Base-by-base conservation (phyloP, 78 protist species). In the Dictyostelium discoideum region DNA sequence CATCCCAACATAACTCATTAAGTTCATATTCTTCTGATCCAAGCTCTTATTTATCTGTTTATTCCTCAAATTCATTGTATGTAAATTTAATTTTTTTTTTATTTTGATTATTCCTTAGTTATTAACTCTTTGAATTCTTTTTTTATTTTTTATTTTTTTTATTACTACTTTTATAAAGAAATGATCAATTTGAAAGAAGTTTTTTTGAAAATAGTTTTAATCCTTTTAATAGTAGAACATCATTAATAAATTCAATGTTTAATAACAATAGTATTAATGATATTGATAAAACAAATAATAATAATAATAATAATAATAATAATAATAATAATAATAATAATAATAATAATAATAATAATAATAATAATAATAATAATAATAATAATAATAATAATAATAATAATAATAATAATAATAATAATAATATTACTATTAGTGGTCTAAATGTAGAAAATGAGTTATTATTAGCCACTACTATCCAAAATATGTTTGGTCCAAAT, bases 11-110 rank as follows among this genome's bases (percentile, higher is more conserved):
- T 39, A 87, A 73, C 3, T 88, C 84, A 40, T n/a, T 54, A 20
- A 67, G 82, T 20, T 88, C 94, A 26, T 87, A 79, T 57, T 88
- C 94, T 57, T 88, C 94, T 9, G 94, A 80, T 54, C 79, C 79
- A 40, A 88, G 94, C 69, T 88, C 94, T 3, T 88, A 88, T 88
- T 26, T 80, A 57, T 88, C 94, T 3, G 94, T 80, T 8, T 72
- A 50, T 14, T 85, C 92, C 8, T 85, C 92, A 29, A 84, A n/a
- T 24, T 88, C 94, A 65, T 40, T 88, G 85, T 39, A 78, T 20
- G 92, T 76, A 32, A 1, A 10, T 26, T 42, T 42, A 42, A 42
- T 5, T 42, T 5, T 5, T 40, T 4, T 0, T 5, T 42, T 42
- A 42, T 5, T 42, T 42, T 42, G 3, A 42, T 42, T 42, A 42